Evolutionary conservation across 1,284 basidiomycete genomes (phyloP), one percentile per base, ranked within the genome.

Genomic region (Papiliotrema nemorosa): DNA sequence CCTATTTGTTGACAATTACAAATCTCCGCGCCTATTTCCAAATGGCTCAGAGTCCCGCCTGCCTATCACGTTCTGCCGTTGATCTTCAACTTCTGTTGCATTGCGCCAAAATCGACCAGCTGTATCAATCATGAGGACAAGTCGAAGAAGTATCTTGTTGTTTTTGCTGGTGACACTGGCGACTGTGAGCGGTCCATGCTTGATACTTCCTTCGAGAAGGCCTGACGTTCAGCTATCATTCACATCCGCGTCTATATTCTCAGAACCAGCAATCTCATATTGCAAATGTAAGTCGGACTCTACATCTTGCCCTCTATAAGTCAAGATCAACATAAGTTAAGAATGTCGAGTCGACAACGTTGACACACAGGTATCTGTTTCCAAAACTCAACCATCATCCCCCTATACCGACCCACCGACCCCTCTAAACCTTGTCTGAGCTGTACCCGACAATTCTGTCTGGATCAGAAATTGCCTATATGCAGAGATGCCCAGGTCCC

Each of bases 371-470:
- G 91, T 76, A 88, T 91, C 70, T 97, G 91, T 76, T 96, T 94
- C 69, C 78, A 84, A 18, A 92, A 92, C 69, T 91, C 88, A 66
- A 84, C 87, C 20, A 94, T 93, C 66, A 78, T 94, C 52, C 87
- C 84, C 38, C 79, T 96, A 56, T 83, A 85, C 61, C 81, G 82
- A 29, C 88, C 90, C 7, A 84, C 88, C 63, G 86, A 88, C 62
- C 87, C 88, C 2, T 81, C 82, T 25, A 89, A 93, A 70, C 91
- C 91, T 6, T 97, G 92, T 73, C 77, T 91, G 21, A 86, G 87
- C 5, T 97, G 92, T 71, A 96, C 90, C 10, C 89, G 90, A 63
- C 87, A 92, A 69, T 97, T 91, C 85, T 97, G 92, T 75, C 78
- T 93, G 46, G 90, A 94, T 66, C 92, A 90, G 73, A 90, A 92